Evolutionary conservation across 2,329 filamentous ascomycete species (phyloP), one percentile per base, ranked within the genome.

Genomic region (Monilinia fructicola): DNA sequence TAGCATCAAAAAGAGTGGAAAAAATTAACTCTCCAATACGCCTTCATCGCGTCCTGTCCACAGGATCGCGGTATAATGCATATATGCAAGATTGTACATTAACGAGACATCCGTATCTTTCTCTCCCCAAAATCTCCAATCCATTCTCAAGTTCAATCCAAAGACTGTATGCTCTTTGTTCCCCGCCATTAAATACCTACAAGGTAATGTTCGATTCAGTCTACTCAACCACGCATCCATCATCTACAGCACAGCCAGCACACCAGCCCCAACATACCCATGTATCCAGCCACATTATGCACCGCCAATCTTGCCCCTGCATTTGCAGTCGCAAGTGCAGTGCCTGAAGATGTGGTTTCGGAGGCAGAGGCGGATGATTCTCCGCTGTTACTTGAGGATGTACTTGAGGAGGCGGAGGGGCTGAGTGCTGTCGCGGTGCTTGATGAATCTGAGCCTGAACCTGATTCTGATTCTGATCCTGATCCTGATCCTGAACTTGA

Each of bases 301-400:
- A 26, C 48, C 7, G 46, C 28, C 23, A 66, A 60, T 5, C n/a
- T 26, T 10, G 38, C 18, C 14, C 42, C 62, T 2, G 54, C 50
- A 60, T 53, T 60, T 4, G 54, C 52, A 28, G 44, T 67, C 4
- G 65, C 38, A 31, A 58, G 68, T 9, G 65, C n/a, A 23, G 67
- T 28, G 38, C 59, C 55, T 16, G 69, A 40, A 54, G 54, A 65
- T 21, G 53, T 18, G 2, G 60, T 12, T n/a, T 3, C 16, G 12
- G 62, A 48, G 26, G 40, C 18, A 18, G 63, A 12, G 5, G n/a
- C 46, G 2, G 54, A n/a, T 35, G 64, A 60, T 1, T 42, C 54
- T 2, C 31, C 42, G 23, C 21, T 50, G 31, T 26, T 61, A 14
- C n/a, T 52, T 21, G 56, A 48, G 0, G 63, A 31, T 54, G 46